Evolutionary conservation across 768 basidiomycete genomes (phyloP), one percentile per base, ranked within the genome.

Genomic region (Hypholoma fasciculare): DNA sequence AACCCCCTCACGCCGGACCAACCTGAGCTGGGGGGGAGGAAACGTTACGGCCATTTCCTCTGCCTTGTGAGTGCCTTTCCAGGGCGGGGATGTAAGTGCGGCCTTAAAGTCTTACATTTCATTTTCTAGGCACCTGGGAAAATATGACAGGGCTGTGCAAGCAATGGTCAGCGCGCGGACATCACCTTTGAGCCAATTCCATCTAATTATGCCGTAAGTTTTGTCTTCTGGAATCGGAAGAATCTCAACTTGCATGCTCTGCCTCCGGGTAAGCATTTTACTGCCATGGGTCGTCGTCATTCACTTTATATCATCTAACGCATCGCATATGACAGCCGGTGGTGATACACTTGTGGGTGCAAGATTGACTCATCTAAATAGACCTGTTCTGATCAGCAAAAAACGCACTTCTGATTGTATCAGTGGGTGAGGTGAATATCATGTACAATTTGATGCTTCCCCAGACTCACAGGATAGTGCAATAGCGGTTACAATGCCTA

Each of bases 151-250:
- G 51, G 51, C 16, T 37, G 51, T 17, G 79, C 79, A 14, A 78
- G 76, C 61, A 69, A 64, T 30, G 77, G 78, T 4, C 82, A 79
- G 83, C 84, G 85, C 64, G 67, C 82, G 0, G 83, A 84, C 66
- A 84, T 86, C 62, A 81, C 84, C 1, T 88, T 87, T 61, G 85
- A 88, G 65, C 74, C 65, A 6, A 72, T 84, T 14, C 87, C 87
- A 6, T 79, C 82, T 4, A 85, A 87, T 66, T 87, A 83, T 63
- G 79, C 85, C 6, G 77, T 78, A 44, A 12, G 70, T 63, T 23
- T 44, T 16, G 23, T 7, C 7, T 43, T 17, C 19, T 20, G 40
- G 2, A 9, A 52, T 4, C 4, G 37, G 14, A 30, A 36, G 2
- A 6, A 50, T 38, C 64, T 79, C 53, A 79, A 77, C 56, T 67